These are phyloP conservation scores for Metschnikowia orientalis DNA, from an alignment of 805 yeast genomes.

Conservation along the genomic window DNA sequence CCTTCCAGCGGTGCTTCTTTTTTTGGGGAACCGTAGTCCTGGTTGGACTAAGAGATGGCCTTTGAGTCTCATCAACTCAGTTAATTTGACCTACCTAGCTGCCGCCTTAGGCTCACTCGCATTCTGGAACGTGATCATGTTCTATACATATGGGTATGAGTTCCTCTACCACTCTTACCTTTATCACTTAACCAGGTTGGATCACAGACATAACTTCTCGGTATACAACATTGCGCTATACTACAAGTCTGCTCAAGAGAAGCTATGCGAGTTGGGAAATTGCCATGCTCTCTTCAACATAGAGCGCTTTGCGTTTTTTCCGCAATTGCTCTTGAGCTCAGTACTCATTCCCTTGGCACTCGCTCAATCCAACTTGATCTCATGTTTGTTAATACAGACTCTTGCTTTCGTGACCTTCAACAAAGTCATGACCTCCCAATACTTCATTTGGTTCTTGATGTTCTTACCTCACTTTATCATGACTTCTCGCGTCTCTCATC, in stretches of 20 bases:
- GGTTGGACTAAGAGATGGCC: conserved; percentile 16
- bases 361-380: conserved; percentile 28
- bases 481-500: conserved; percentile 29
- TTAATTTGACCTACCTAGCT: conserved; percentile 25
- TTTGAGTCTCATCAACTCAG: conserved; percentile 33
- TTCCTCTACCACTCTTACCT: conserved; percentile 73
- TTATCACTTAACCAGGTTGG: conserved; percentile 78
- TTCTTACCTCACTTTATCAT: conserved; percentile 72
- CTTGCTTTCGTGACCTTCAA: conserved; percentile 42
- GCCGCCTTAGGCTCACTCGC: conserved; percentile 43
- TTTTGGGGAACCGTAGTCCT: conserved; percentile 25
- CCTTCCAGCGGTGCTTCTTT: conserved; percentile 62
- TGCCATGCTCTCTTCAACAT: conserved; percentile 20
- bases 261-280: neutral
- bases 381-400: conserved; percentile 39
- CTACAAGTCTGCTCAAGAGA: conserved; percentile 44
- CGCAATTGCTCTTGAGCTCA: conserved; percentile 65
- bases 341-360: conserved; percentile 52
- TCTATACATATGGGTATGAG: conserved; percentile 63
- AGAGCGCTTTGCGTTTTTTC: conserved; percentile 70
- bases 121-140: conserved; percentile 56
- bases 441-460: conserved; percentile 90
- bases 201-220: conserved; percentile 94
- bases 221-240: conserved; percentile 75
- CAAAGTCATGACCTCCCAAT: conserved; percentile 84